Percentiles rank a stretch among this genome's conserved stretches.
Conservation (phyloP, 345 rosid genomes). For the Trapa bicornis region DNA sequence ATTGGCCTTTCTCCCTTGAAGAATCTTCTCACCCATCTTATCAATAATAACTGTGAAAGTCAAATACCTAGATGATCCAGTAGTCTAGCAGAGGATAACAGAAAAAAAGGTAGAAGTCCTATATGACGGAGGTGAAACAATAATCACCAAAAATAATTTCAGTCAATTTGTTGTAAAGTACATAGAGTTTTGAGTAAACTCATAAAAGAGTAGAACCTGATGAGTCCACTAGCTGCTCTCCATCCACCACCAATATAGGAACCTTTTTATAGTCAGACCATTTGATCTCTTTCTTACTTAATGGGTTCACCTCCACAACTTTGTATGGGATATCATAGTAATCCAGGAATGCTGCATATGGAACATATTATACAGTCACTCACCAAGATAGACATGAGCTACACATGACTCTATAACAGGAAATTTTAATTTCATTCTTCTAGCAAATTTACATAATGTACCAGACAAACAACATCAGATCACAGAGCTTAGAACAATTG, state of each 20-base stretch:
- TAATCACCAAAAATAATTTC: no score
- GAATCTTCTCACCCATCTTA: slow-evolving; percentile 18
- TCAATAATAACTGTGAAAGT: slow-evolving; percentile 21
- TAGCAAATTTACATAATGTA: background rate
- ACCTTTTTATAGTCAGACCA: slow-evolving; percentile 44
- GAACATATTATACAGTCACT: background rate
- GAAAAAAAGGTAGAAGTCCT: background rate
- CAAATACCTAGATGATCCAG: background rate
- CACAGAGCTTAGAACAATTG: background rate
- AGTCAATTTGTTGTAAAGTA: background rate
- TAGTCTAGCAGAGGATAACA: no score
- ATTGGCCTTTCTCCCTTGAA: slow-evolving; percentile 7
- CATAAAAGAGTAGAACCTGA: slow-evolving; percentile 19
- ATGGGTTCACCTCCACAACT: slow-evolving; percentile 41
- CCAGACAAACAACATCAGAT: background rate
- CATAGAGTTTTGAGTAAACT: background rate
- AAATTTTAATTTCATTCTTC: background rate
- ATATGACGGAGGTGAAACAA: background rate
- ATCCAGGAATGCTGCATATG: slow-evolving; percentile 33
- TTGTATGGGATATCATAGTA: slow-evolving; percentile 37
- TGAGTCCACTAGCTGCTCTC: slow-evolving; percentile 36
- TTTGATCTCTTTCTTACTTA: slow-evolving; percentile 36
- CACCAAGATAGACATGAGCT: background rate
- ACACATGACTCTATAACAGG: no score
- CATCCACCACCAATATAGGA: slow-evolving; percentile 34